These are phyloP conservation scores for Aspergillus quadricinctus DNA, from an alignment of 2,329 filamentous ascomycete species.

Conservation along the genomic window DNA sequence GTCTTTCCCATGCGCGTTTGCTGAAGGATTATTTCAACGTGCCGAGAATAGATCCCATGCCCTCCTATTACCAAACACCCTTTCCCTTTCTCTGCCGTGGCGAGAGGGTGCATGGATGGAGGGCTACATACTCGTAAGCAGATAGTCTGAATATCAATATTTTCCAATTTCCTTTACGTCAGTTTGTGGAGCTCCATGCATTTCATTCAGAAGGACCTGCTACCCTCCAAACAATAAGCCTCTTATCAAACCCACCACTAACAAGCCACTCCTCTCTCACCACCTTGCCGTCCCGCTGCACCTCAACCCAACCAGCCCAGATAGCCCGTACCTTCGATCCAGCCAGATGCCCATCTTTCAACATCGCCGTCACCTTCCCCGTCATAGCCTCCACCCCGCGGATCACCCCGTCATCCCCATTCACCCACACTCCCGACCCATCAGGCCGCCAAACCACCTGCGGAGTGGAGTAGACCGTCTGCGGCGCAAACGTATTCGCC, in stretches of 20 bases:
- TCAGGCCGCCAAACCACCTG: slow-evolving; percentile 59
- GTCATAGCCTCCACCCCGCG: slow-evolving; percentile 56
- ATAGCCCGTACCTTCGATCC: slow-evolving; percentile 57
- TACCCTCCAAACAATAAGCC: slow-evolving; percentile 53
- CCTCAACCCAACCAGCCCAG: slow-evolving; percentile 48
- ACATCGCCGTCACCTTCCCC: slow-evolving; percentile 51
- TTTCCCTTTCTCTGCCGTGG: slow-evolving; percentile 34
- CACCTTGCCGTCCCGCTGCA: slow-evolving; percentile 17
- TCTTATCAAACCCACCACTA: slow-evolving; percentile 62
- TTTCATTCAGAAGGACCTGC: background rate
- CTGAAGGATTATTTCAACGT: slow-evolving; percentile 64
- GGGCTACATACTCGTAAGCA: slow-evolving; percentile 35
- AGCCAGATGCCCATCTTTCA: slow-evolving; percentile 51
- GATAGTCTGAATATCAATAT: background rate
- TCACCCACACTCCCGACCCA: slow-evolving; percentile 60
- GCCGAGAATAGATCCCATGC: slow-evolving; percentile 53
- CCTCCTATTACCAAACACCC: slow-evolving; percentile 49
- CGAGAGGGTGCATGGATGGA: slow-evolving; percentile 46
- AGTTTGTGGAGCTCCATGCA: background rate
- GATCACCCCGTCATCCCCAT: slow-evolving; percentile 60
- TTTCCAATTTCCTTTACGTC: background rate
- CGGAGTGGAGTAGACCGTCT: slow-evolving; percentile 61
- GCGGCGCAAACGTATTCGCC: slow-evolving; percentile 57
- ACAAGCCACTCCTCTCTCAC: slow-evolving; percentile 51
- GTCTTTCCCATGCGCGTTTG: slow-evolving; percentile 55